Conservation (phyloP, 2,329 filamentous ascomycete species). For the Lachnellula willkommii region DNA sequence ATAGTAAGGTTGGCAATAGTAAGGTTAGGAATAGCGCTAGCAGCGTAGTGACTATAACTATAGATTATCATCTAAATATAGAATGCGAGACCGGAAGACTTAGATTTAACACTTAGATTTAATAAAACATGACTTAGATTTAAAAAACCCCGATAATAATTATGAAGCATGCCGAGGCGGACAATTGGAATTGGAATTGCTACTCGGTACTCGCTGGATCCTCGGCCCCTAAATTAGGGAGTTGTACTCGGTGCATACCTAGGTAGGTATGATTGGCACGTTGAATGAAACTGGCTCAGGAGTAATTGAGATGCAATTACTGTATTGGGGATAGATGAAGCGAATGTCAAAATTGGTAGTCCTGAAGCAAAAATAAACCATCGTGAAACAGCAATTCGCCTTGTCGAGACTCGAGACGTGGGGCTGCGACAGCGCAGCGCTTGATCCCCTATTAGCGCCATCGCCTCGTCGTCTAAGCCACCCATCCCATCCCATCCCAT, state of each 20-base stretch:
- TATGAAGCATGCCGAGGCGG: too few relatives aligned
- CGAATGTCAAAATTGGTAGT: neutral
- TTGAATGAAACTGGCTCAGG: neutral
- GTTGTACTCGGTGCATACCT: neutral
- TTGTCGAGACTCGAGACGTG: neutral
- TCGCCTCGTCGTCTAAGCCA: conserved; percentile 3
- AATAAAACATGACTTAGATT: too few relatives aligned
- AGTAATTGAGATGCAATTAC: neutral
- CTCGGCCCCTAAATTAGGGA: too few relatives aligned
- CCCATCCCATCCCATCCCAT: neutral
- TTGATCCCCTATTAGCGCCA: neutral
- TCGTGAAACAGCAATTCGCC: conserved; percentile 1
- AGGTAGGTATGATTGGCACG: neutral
- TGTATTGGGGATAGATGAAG: neutral
- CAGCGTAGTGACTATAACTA: too few relatives aligned
- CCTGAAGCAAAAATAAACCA: conserved; percentile 4
- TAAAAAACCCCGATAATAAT: too few relatives aligned
- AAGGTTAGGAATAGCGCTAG: too few relatives aligned
- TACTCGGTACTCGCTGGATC: too few relatives aligned
- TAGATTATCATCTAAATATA: too few relatives aligned
- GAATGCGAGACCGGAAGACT: too few relatives aligned
- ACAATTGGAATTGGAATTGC: too few relatives aligned
- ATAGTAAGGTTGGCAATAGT: too few relatives aligned
- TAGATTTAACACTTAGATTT: too few relatives aligned
- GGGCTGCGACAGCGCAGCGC: neutral